Evolutionary conservation across 305 asterid species (phyloP), one percentile per base, ranked within the genome.

Genomic region (Plantago rigida): DNA sequence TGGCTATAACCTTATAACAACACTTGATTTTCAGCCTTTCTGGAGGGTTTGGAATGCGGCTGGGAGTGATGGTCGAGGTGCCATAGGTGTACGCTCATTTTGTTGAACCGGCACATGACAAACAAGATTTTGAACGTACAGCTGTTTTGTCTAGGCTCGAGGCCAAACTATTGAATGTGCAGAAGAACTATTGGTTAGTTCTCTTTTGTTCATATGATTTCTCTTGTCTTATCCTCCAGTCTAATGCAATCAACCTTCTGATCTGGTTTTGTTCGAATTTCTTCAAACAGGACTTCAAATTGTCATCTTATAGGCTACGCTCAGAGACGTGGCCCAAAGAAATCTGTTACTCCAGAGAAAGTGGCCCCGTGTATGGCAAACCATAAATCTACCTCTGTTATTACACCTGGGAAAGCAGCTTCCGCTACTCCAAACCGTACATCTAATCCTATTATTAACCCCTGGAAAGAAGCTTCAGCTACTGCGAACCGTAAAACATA

Each of bases 31-130:
- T 11, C 79, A 84, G 90, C 87, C 94, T 44, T 87, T 87, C 51
- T 87, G 94, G 94, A 82, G 95, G 73, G 87, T 84, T 24, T 87
- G 94, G 90, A 82, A 79, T 66, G 83, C 95, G 63, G 90, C 95
- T 3, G 94, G 95, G 50, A 87, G 95, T 65, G 81, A 80, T 73
- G 94, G 95, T 58, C 80, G 92, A 47, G 95, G 93, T 44, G 93
- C 76, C 45, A 62, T 84, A 66, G 87, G 96, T 63, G 85, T 85
- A 29, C 44, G 90, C 96, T 14, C 80, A 87, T 67, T 87, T 85
- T 74, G 82, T 87, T 3, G 85, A 85, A 72, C 94, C 96, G 45
- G 92, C 94, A 7, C 94, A 87, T 13, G 92, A 87, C 53, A 84
- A 87, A 66, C 90, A 84, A 51, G 84, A 88, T 6, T 87, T 87